Evolutionary conservation across 2,329 filamentous ascomycete species (phyloP).

Genomic region (Diaporthe sp.): DNA sequence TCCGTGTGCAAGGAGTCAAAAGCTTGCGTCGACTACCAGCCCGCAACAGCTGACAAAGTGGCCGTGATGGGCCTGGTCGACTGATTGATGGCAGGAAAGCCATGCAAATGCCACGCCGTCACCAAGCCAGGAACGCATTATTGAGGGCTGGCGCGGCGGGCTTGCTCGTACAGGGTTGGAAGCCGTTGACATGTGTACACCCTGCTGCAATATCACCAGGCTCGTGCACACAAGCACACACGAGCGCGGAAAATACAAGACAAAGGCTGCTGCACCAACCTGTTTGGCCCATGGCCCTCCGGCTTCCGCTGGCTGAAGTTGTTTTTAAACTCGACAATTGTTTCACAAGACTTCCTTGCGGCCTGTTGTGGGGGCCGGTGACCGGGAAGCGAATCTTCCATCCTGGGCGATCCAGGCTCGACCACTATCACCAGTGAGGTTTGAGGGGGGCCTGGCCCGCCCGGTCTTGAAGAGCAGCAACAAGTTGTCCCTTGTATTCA

Average conservation of each 20-base stretch:
- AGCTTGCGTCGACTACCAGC: slow-evolving; percentile 18
- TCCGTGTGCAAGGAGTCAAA: slow-evolving; percentile 2
- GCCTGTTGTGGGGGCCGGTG: slow-evolving; percentile 17
- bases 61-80: not conserved
- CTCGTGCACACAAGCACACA: slow-evolving; percentile 14
- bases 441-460: slow-evolving; percentile 1
- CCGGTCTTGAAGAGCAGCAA: not conserved
- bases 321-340: slow-evolving; percentile 24
- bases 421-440: not conserved
- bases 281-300: not conserved
- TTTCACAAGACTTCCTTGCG: slow-evolving; percentile 23
- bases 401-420: slow-evolving; percentile 15
- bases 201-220: slow-evolving; percentile 12
- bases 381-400: slow-evolving; percentile 19
- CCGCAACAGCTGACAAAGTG: not conserved
- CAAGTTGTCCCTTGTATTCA: not conserved
- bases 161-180: not conserved
- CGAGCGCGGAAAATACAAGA: not conserved
- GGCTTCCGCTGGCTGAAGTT: slow-evolving; percentile 10
- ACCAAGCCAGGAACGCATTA: slow-evolving; percentile 8
- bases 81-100: not conserved
- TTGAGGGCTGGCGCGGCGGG: not conserved
- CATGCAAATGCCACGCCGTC: slow-evolving; percentile 24
- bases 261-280: not conserved
- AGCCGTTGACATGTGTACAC: slow-evolving; percentile 8